These are phyloP conservation scores for Calonectria honghensis DNA, from an alignment of 2,329 filamentous ascomycete genomes.

Conservation along the genomic window DNA sequence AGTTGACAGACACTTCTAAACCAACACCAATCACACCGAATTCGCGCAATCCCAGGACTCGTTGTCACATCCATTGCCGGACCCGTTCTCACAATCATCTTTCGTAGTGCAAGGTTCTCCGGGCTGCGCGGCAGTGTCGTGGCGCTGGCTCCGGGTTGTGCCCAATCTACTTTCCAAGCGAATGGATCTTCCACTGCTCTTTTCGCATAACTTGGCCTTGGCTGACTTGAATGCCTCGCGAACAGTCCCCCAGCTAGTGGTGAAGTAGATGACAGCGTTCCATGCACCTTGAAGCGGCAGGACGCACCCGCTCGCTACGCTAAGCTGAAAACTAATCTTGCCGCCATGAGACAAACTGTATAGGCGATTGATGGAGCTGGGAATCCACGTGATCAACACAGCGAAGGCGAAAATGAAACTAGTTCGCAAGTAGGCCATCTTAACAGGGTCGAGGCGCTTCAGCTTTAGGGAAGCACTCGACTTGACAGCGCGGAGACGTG, in stretches of 20 bases:
- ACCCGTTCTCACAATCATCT: not conserved
- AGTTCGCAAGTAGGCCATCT: slow-evolving; percentile 76
- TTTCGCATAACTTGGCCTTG: slow-evolving; percentile 41
- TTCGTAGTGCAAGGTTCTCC: slow-evolving; percentile 29
- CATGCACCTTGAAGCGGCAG: slow-evolving; percentile 87
- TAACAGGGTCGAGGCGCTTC: slow-evolving; percentile 70
- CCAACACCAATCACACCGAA: not conserved
- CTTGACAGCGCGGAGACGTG: slow-evolving; percentile 51
- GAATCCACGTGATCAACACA: slow-evolving; percentile 77
- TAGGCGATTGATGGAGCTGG: slow-evolving; percentile 83
- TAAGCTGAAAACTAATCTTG: slow-evolving; percentile 76
- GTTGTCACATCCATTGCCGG: slow-evolving; percentile 16
- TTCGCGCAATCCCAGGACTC: slow-evolving; percentile 33
- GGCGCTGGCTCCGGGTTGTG: slow-evolving; percentile 44
- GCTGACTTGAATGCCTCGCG: slow-evolving; percentile 51
- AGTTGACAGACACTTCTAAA: not conserved
- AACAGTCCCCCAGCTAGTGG: slow-evolving; percentile 72
- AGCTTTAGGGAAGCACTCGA: slow-evolving; percentile 58
- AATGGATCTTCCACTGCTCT: slow-evolving; percentile 36
- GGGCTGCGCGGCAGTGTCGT: slow-evolving; percentile 50
- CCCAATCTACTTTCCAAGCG: slow-evolving; percentile 56
- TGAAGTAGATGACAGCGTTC: slow-evolving; percentile 86
- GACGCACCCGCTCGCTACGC: slow-evolving; percentile 81
- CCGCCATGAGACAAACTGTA: slow-evolving; percentile 76
- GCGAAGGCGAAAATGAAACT: slow-evolving; percentile 77